Percentiles rank a stretch among this genome's conserved stretches.
Evolutionary conservation across 805 yeast species (phyloP).

Genomic region (Candida nemodendra): DNA sequence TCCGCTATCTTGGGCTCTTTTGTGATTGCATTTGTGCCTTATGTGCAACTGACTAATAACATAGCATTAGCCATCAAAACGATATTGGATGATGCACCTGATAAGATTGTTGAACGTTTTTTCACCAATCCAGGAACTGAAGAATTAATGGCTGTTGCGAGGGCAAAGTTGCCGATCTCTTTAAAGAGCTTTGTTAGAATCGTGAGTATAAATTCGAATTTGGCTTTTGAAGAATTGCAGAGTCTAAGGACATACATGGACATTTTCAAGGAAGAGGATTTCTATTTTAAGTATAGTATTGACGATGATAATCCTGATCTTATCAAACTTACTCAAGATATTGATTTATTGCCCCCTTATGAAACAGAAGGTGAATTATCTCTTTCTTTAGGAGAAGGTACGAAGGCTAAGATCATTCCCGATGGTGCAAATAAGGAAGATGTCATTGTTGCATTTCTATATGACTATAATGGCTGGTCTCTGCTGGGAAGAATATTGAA

Average conservation of each 20-base stretch:
- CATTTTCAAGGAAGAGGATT: slow-evolving; percentile 38
- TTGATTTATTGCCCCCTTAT: slow-evolving; percentile 51
- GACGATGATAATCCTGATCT: slow-evolving; percentile 54
- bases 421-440: slow-evolving; percentile 21
- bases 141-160: slow-evolving; percentile 48
- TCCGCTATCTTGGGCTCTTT: slow-evolving; percentile 48
- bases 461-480: slow-evolving; percentile 85
- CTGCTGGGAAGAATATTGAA: slow-evolving; percentile 75
- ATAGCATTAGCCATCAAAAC: slow-evolving; percentile 41
- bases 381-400: slow-evolving; percentile 46
- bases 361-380: slow-evolving; percentile 46
- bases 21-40: slow-evolving; percentile 46
- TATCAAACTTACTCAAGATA: slow-evolving; percentile 38
- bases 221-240: slow-evolving; percentile 63
- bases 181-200: slow-evolving; percentile 60
- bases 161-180: slow-evolving; percentile 73
- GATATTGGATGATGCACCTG: slow-evolving; percentile 46
- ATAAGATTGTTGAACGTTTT: slow-evolving; percentile 41
- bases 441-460: slow-evolving; percentile 59
- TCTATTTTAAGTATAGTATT: slow-evolving; percentile 40
- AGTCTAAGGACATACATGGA: slow-evolving; percentile 63
- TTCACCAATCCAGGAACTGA: slow-evolving; percentile 45
- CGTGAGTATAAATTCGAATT: slow-evolving; percentile 59
- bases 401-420: slow-evolving; percentile 71
- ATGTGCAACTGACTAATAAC: slow-evolving; percentile 45